phyloP scores from a whole-genome alignment of 2,329 filamentous ascomycete genomes.

The Fusarium poae region DNA sequence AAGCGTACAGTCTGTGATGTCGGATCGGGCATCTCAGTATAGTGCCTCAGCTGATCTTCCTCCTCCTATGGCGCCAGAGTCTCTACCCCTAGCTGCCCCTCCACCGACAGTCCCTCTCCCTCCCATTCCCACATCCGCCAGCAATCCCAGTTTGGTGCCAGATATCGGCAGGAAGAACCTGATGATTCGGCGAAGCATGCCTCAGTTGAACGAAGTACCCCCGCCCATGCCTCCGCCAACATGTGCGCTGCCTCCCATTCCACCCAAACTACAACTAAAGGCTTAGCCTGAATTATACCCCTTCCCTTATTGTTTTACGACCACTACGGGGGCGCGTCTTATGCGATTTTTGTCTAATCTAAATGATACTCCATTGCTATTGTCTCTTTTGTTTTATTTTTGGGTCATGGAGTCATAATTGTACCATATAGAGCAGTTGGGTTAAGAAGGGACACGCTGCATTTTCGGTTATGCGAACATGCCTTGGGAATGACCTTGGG shows the following conservation, averaged over 20 bases:
- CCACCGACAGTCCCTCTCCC: conserved; percentile 52
- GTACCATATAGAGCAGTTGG: conserved; percentile 41
- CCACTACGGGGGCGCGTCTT: conserved; percentile 28
- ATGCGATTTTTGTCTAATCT: conserved; percentile 32
- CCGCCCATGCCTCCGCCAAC: conserved; percentile 68
- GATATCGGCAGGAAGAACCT: conserved; percentile 45
- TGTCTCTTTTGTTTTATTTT: conserved; percentile 24
- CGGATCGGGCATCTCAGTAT: conserved; percentile 45
- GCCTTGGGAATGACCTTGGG: conserved; percentile 40
- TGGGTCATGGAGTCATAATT: conserved; percentile 14
- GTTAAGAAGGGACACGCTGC: conserved; percentile 12
- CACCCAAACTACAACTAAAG: conserved; percentile 47
- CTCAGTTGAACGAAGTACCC: conserved; percentile 63
- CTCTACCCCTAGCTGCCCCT: conserved; percentile 46
- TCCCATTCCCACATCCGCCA: conserved; percentile 49
- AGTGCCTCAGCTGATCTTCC: conserved; percentile 45
- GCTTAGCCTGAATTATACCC: conserved; percentile 33
- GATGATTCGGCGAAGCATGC: conserved; percentile 62
- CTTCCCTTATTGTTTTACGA: conserved; percentile 35
- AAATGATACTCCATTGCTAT: conserved; percentile 28
- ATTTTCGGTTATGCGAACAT: conserved; percentile 40
- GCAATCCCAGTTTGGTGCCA: conserved; percentile 39
- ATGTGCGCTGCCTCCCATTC: conserved; percentile 67
- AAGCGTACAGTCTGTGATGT: conserved; percentile 49
- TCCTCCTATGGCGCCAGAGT: conserved; percentile 42